Evolutionary conservation across 768 basidiomycete genomes (phyloP).

Genomic region (Auricularia cornea): DNA sequence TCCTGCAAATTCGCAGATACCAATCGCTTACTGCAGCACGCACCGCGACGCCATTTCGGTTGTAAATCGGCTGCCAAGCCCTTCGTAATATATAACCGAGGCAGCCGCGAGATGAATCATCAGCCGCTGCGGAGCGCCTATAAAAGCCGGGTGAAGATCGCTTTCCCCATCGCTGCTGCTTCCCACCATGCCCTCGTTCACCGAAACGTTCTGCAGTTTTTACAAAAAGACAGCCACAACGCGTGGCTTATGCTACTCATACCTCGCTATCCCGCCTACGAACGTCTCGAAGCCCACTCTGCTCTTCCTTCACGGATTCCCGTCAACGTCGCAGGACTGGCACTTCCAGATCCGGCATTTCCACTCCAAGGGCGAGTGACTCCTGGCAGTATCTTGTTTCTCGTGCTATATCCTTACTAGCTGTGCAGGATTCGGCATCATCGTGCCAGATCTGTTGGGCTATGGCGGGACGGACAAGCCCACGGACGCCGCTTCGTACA

Average conservation of each 20-base stretch:
- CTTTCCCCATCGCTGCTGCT: too few species aligned
- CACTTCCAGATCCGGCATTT: conserved; percentile 31
- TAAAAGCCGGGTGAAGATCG: too few species aligned
- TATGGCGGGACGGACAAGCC: conserved; percentile 46
- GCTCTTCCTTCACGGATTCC: conserved; percentile 41
- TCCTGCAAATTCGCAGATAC: too few species aligned
- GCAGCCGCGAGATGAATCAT: too few species aligned
- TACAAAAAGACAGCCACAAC: conserved; percentile 25
- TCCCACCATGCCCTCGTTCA: not conserved
- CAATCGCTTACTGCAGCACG: too few species aligned
- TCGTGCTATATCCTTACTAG: not conserved
- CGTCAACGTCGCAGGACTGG: conserved; percentile 35
- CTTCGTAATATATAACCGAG: too few species aligned
- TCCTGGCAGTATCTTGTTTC: not conserved
- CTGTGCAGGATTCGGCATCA: conserved; percentile 28
- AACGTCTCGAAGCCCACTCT: conserved; percentile 24
- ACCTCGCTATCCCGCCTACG: conserved; percentile 19
- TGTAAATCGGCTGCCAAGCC: too few species aligned
- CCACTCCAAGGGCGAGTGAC: conserved; percentile 19
- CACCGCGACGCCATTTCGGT: too few species aligned
- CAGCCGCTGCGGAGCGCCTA: too few species aligned
- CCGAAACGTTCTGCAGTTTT: not conserved
- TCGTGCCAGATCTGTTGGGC: conserved; percentile 45
- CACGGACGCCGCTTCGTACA: conserved; percentile 27
- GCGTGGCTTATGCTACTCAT: conserved; percentile 30